Conservation (phyloP, 495 filamentous ascomycete genomes). For the Melanomma pulvis-pyrius region DNA sequence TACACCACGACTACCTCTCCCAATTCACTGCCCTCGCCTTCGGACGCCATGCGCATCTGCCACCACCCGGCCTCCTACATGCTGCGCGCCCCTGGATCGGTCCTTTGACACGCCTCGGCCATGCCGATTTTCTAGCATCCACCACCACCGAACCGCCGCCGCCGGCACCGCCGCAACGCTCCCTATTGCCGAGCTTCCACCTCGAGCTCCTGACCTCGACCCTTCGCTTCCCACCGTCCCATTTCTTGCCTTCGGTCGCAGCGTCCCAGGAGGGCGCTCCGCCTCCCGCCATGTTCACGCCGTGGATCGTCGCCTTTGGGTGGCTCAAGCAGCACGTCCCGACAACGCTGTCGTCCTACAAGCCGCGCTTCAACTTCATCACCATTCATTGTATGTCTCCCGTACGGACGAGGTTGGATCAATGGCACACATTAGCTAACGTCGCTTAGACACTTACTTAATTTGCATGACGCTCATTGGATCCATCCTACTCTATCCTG, state of each 20-base stretch:
- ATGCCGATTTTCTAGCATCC: constrained; percentile 1
- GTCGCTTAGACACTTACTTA: constrained; percentile 70
- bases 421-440: constrained; percentile 7
- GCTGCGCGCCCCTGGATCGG: constrained; percentile 13
- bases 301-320: constrained; percentile 44
- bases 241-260: neutral
- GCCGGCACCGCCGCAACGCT: neutral
- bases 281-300: constrained; percentile 35
- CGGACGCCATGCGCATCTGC: neutral
- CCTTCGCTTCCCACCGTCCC: neutral
- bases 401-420: neutral
- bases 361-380: constrained; percentile 80
- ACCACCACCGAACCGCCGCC: neutral
- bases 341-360: constrained; percentile 51
- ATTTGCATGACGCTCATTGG: constrained; percentile 67
- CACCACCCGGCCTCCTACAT: neutral
- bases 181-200: neutral
- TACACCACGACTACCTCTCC: neutral
- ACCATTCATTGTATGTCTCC: constrained; percentile 69
- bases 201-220: neutral
- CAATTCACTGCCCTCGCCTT: neutral
- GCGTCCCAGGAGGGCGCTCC: constrained; percentile 1
- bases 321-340: constrained; percentile 55
- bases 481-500: constrained; percentile 75
- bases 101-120: constrained; percentile 2